These are phyloP conservation scores for Dacryopinax primogenitus DNA, from an alignment of 768 basidiomycete genomes.

Conservation along the genomic window DNA sequence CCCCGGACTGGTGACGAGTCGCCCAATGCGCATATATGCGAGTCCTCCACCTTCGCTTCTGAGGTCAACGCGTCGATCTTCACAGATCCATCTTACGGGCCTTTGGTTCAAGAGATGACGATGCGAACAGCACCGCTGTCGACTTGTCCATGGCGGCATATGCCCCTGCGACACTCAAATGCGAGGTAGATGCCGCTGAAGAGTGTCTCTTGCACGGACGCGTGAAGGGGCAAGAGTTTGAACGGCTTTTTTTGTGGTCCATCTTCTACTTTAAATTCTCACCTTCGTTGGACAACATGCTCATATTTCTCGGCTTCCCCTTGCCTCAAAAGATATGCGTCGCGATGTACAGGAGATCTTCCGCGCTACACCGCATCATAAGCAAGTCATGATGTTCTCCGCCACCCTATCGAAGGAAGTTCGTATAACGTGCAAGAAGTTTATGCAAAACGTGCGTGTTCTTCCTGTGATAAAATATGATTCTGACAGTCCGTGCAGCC, in stretches of 20 bases:
- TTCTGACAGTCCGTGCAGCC: constrained; percentile 43
- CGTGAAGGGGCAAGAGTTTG: background rate
- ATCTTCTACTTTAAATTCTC: constrained; percentile 1
- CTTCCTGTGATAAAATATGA: background rate
- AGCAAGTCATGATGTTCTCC: constrained; percentile 99
- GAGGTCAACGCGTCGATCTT: background rate
- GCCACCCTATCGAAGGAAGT: constrained; percentile 97
- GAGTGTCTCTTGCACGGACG: background rate
- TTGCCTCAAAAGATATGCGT: constrained; percentile 89
- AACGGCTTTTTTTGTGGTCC: constrained; percentile 6
- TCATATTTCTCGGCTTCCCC: constrained; percentile 38
- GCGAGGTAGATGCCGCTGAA: background rate
- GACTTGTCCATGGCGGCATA: background rate
- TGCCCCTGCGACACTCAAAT: background rate
- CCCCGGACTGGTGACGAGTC: constrained; percentile 4
- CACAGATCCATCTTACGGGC: background rate
- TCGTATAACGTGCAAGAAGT: constrained; percentile 95
- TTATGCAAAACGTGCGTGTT: constrained; percentile 87
- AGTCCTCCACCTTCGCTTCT: background rate
- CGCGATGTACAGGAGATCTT: constrained; percentile 99
- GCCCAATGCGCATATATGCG: background rate
- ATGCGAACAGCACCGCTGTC: background rate
- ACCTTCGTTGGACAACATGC: constrained; percentile 28
- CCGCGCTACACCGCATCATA: constrained; percentile 96
- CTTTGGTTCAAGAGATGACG: background rate